A percentile compares a stretch with the other conserved stretches of the same genome.
phyloP scores from a whole-genome alignment of 1,139 yeast species.

The Neolecta irregularis region DNA sequence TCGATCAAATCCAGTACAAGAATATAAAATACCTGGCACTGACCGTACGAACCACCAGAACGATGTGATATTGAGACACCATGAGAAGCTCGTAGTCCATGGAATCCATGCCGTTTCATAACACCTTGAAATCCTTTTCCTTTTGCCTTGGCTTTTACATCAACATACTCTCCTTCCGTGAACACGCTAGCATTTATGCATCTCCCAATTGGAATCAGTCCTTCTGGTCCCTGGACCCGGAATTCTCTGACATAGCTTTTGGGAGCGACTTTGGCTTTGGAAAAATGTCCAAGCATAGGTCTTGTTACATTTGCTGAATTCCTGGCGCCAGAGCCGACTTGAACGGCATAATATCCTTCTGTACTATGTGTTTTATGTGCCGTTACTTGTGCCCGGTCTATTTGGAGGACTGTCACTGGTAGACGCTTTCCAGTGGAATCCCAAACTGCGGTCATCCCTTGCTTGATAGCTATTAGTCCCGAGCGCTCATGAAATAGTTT shows the following conservation, averaged over 20 bases:
- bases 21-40: conserved; percentile 20
- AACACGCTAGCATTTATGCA: conserved; percentile 72
- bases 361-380: conserved; percentile 49
- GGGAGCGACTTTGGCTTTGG: conserved; percentile 71
- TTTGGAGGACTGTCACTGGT: conserved; percentile 59
- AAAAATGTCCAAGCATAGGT: conserved; percentile 60
- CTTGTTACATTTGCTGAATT: conserved; percentile 46
- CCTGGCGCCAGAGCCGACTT: conserved; percentile 72
- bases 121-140: conserved; percentile 99
- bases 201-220: conserved; percentile 64
- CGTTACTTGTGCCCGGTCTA: conserved; percentile 77
- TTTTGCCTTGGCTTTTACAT: conserved; percentile 59
- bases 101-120: conserved; percentile 89
- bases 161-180: conserved; percentile 68
- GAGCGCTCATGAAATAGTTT: neutral
- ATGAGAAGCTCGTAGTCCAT: conserved; percentile 82
- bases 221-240: conserved; percentile 49
- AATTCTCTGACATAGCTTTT: conserved; percentile 64
- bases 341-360: conserved; percentile 74
- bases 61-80: conserved; percentile 93
- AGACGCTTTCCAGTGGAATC: conserved; percentile 48
- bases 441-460: conserved; percentile 84
- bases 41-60: conserved; percentile 95
- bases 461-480: conserved; percentile 30
- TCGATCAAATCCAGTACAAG: conserved; percentile 18